A percentile compares a stretch with the other conserved stretches of the same genome.
phyloP scores from a whole-genome alignment of 2,329 filamentous ascomycete genomes.

The Alternaria metachromatica region DNA sequence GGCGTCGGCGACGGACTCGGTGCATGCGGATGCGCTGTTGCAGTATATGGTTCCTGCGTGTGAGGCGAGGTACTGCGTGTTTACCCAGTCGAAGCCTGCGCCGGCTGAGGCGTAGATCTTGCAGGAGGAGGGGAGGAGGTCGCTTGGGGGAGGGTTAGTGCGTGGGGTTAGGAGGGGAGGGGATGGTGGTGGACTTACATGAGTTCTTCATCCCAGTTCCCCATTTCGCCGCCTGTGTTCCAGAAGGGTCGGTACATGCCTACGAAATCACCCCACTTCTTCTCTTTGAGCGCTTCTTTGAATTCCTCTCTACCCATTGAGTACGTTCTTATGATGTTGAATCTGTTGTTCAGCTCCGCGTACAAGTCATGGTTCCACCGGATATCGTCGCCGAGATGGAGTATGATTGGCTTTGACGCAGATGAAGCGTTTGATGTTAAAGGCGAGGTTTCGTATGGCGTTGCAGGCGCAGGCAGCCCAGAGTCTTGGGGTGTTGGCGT shows the following conservation, averaged over 20 bases:
- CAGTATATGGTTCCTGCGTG: slow-evolving; percentile 71
- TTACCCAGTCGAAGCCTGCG: slow-evolving; percentile 69
- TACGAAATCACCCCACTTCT: slow-evolving; percentile 53
- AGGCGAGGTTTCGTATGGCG: background rate
- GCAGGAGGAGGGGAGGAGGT: slow-evolving; percentile 57
- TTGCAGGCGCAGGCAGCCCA: slow-evolving; percentile 22
- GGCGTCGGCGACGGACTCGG: slow-evolving; percentile 76
- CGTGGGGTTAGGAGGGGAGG: background rate
- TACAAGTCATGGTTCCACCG: slow-evolving; percentile 55
- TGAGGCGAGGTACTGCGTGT: slow-evolving; percentile 66
- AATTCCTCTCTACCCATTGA: slow-evolving; percentile 50
- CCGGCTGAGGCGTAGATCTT: slow-evolving; percentile 66
- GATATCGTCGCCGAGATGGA: slow-evolving; percentile 55
- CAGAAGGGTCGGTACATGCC: slow-evolving; percentile 66
- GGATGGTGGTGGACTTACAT: slow-evolving; percentile 45
- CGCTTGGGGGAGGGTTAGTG: slow-evolving; percentile 7
- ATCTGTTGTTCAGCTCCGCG: slow-evolving; percentile 43
- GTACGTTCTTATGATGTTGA: slow-evolving; percentile 50
- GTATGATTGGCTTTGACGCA: slow-evolving; percentile 44
- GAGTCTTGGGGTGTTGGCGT: slow-evolving; percentile 38
- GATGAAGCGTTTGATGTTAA: background rate
- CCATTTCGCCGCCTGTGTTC: slow-evolving; percentile 71
- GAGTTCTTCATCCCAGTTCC: slow-evolving; percentile 66
- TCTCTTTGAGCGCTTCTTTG: slow-evolving; percentile 47
- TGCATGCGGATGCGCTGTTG: slow-evolving; percentile 73